phyloP scores from a whole-genome alignment of 1,284 basidiomycete species.

The Microbotryomycetes sp. region DNA sequence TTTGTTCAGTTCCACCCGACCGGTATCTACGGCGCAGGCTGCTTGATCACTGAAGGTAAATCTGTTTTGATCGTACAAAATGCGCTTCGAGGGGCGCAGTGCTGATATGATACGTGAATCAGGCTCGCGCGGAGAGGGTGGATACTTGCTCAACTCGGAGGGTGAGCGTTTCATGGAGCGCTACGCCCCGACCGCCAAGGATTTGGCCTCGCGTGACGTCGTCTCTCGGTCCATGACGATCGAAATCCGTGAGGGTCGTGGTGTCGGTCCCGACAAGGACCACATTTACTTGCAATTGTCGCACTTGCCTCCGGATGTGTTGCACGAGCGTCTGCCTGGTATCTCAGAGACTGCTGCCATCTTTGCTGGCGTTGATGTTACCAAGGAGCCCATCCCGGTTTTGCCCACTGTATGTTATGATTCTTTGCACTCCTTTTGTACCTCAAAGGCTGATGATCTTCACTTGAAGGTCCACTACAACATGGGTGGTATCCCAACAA shows the following conservation, averaged over 20 bases:
- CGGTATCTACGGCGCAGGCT: slow-evolving; percentile 98
- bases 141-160: slow-evolving; percentile 96
- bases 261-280: slow-evolving; percentile 97
- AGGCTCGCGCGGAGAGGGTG: slow-evolving; percentile 99
- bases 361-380: slow-evolving; percentile 98
- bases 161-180: slow-evolving; percentile 99
- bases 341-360: slow-evolving; percentile 99
- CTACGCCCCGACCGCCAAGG: slow-evolving; percentile 98
- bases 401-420: slow-evolving; percentile 72
- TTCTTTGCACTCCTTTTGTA: neutral
- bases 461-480: slow-evolving; percentile 43
- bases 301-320: slow-evolving; percentile 89
- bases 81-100: too few species aligned
- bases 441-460: slow-evolving; percentile 27
- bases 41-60: slow-evolving; percentile 92
- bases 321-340: slow-evolving; percentile 96
- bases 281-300: slow-evolving; percentile 96
- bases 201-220: slow-evolving; percentile 98
- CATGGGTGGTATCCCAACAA: slow-evolving; percentile 99
- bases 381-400: slow-evolving; percentile 98
- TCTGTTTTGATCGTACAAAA: slow-evolving; percentile 9
- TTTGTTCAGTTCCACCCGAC: slow-evolving; percentile 99
- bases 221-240: slow-evolving; percentile 99
- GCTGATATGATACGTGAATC: too few species aligned
- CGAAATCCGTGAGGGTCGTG: slow-evolving; percentile 97